Evolutionary conservation across 179 eudicot species (phyloP), one percentile per base, ranked within the genome.

Genomic region (Actinidia chinensis): DNA sequence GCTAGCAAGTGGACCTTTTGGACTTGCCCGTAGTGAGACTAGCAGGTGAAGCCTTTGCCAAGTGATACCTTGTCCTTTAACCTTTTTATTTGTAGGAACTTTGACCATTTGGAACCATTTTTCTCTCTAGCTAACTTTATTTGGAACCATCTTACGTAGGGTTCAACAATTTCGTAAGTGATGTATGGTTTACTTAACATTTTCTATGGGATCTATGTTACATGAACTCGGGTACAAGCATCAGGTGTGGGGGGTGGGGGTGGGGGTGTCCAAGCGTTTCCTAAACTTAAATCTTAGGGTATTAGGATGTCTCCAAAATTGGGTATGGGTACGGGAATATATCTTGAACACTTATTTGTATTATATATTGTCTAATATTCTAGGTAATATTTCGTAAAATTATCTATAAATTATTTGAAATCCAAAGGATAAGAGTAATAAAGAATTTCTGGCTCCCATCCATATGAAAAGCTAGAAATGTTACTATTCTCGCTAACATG

Each of bases 241-340:
- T 58, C 12, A 11, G 25, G 63, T 58, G 18, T 5, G 10, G 20
- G 63, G 18, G n/a, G n/a, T n/a, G n/a, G n/a, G n/a, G n/a, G n/a
- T n/a, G n/a, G n/a, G n/a, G n/a, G 63, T 58, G 63, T 58, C 61
- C 25, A 58, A 58, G 63, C 63, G 20, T 18, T 58, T 18, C 63
- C 23, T 56, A 17, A 56, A 56, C 61, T 56, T 56, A 56, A 56
- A 56, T 56, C 61, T 56, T 56, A 15, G 25, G 61, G 20, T 56
- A 23, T 22, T 59, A 10, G 1, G 20, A 8, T 22, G 33, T 59
- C 20, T 59, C 64, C 64, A 59, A 59, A 59, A 33, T 22, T 22
- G 64, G 25, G 9, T 59, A 20, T 59, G 33, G 36, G 12, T 60
- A 3, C 28, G 28, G 23, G 28, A 36, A 5, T 36, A 22, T 1